Evolutionary conservation across 257 asterid genomes (phyloP).

Genomic region (Solanum verrucosum): DNA sequence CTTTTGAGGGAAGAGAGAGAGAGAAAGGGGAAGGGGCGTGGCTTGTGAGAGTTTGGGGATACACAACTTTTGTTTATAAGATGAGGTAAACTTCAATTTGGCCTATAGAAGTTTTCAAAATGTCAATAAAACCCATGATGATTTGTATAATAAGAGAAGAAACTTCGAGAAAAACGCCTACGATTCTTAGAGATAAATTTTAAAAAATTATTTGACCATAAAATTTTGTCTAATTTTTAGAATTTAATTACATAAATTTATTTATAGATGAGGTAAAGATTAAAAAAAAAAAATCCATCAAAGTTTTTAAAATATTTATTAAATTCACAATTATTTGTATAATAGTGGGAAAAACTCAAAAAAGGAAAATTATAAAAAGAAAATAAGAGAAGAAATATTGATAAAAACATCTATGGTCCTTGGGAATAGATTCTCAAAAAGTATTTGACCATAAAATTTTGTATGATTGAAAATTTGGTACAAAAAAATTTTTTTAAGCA

Average conservation of each 20-base stretch:
- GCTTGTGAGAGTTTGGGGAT: slow-evolving; percentile 8
- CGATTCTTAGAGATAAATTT: neutral
- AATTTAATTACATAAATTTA: neutral
- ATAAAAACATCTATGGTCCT: neutral
- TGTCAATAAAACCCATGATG: neutral
- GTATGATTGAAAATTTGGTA: neutral
- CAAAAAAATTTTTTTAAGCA: neutral
- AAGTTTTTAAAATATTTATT: neutral
- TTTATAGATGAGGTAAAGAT: neutral
- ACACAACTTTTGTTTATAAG: neutral
- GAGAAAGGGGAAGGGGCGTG: neutral
- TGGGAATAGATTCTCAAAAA: neutral
- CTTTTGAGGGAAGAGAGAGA: slow-evolving; percentile 7
- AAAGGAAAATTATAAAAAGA: neutral
- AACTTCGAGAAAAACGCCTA: neutral
- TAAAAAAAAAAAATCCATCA: neutral
- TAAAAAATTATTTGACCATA: neutral
- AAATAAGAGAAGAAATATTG: neutral
- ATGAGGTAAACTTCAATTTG: neutral
- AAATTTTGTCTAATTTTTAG: no score
- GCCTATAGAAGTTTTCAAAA: slow-evolving; percentile 4
- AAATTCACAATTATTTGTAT: neutral
- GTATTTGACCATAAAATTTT: no score
- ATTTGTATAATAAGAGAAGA: neutral
- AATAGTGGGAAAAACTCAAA: neutral